Base-by-base conservation (phyloP, 192 early-diverging fungal genomes). In the Thoreauomyces humboldtii region DNA sequence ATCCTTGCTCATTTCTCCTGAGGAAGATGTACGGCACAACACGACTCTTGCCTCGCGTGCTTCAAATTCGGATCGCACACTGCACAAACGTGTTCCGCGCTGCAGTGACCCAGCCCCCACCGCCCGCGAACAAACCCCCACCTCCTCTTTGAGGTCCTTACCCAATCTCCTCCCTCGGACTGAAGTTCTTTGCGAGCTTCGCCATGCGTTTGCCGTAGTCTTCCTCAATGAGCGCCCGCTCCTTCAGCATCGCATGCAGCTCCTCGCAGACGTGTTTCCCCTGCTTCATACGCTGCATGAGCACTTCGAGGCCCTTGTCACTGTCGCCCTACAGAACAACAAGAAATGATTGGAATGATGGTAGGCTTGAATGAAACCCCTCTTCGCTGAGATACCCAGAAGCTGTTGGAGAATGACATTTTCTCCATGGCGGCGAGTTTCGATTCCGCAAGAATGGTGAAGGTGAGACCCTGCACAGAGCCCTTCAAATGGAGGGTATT, bases 161-260 rank as follows among this genome's bases (percentile, higher is more conserved):
- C 81, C 80, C 77, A 19, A 77, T 74, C 61, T 85, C 83, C 35
- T 85, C 81, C 48, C 63, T 71, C 4, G 74, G 63, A 29, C 58
- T 79, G 67, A 84, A 79, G 14, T 51, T 59, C 60, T 81, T 81
- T 3, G 80, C 67, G 9, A 85, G 69, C 56, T 79, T 78, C 2
- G 71, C 43, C 42, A 85, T 42, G n/a, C 76, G 45, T 42, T 71
- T 81, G 14, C 76, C 80, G 47, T 84, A 85, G 12, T 85, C 81
- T 59, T 85, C 81, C 48, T 85, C 83, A 37, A 85, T 84, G 9
- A 67, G 17, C 0, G 75, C 73, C 4, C 81, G 71, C 61, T 83
- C 77, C 44, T 78, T 75, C 7, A 81, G 56, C 64, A 83, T 31
- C 9, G 41, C 44, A 14, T 60, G 59, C n/a, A 83, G 58, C 53